Conservation (phyloP, 495 filamentous ascomycete genomes). For the Trichocladium antarcticum region DNA sequence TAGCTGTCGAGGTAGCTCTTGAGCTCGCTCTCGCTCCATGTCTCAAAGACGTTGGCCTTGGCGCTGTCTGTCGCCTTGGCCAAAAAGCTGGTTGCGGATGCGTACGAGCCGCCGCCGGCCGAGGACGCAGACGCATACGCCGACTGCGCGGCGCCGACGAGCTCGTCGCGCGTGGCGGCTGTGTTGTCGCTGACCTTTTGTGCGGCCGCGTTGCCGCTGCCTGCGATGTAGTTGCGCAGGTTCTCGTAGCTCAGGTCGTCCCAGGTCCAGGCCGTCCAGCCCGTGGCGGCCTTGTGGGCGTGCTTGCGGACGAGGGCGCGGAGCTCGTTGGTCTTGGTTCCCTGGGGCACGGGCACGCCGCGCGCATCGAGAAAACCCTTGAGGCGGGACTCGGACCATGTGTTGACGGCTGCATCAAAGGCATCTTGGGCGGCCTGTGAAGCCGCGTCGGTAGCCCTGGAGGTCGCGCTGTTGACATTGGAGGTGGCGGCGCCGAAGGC, state of each 20-base stretch:
- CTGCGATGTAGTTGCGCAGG: slow-evolving; percentile 57
- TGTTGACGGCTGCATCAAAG: slow-evolving; percentile 51
- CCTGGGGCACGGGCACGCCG: slow-evolving; percentile 63
- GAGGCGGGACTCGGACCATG: slow-evolving; percentile 62
- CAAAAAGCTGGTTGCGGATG: slow-evolving; percentile 64
- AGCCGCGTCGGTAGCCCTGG: slow-evolving; percentile 62
- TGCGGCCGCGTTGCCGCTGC: slow-evolving; percentile 48
- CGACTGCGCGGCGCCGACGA: slow-evolving; percentile 58
- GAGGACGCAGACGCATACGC: slow-evolving; percentile 58
- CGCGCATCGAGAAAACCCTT: slow-evolving; percentile 67
- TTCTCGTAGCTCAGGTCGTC: slow-evolving; percentile 73
- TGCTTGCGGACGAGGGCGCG: slow-evolving; percentile 61
- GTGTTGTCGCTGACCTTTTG: slow-evolving; percentile 55
- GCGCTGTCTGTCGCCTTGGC: slow-evolving; percentile 54
- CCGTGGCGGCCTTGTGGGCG: slow-evolving; percentile 59
- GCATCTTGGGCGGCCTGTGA: slow-evolving; percentile 52
- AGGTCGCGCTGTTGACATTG: slow-evolving; percentile 65
- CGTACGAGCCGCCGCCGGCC: slow-evolving; percentile 55
- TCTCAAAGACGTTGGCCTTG: slow-evolving; percentile 63
- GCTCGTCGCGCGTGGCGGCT: slow-evolving; percentile 58
- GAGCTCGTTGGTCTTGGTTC: slow-evolving; percentile 67
- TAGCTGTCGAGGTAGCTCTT: slow-evolving; percentile 76
- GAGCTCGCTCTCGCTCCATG: slow-evolving; percentile 68
- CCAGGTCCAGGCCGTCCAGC: slow-evolving; percentile 72
- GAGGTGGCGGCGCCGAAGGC: slow-evolving; percentile 72